Base-by-base conservation (phyloP, 2,329 filamentous ascomycete species). In the Diaporthe helianthi region DNA sequence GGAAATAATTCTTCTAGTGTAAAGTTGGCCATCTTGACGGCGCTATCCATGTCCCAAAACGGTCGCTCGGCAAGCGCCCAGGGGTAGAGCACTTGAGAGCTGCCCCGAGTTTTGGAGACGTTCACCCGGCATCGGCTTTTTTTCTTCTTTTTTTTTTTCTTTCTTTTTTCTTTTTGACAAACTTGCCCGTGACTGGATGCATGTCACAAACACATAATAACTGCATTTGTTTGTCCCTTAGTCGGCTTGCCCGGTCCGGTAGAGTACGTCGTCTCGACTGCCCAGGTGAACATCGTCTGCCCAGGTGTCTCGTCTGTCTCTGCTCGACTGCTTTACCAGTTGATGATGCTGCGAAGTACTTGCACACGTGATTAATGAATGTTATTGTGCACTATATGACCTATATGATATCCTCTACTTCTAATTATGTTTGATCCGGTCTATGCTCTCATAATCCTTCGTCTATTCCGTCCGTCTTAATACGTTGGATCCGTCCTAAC, bases 171-270 rank as follows among this genome's bases (percentile, higher is more conserved):
- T n/a, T n/a, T 61, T 7, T 41, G 10, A 12, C 58, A 29, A 33
- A 13, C 2, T 49, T 63, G 58, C 58, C n/a, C 29, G 58, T 36
- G 19, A 46, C 29, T 49, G 44, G 58, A 63, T 13, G 58, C 29
- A 63, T 19, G 58, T 29, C 12, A 36, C 36, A n/a, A 63, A 33
- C 29, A 41, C 58, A 63, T 36, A 3, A 12, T 24, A 41, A 33
- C 24, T 24, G 22, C 12, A n/a, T 47, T 31, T 44, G 26, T 47
- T 31, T 44, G 26, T 6, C 24, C 3, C 10, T 33, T 12, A 24
- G 10, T 61, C 58, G 58, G 58, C 41, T 13, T 63, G 58, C n/a
- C 58, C 58, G 58, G 58, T 36, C 44, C 44, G 58, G 13, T 63
- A 36, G 49, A 63, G 44, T 46, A 41, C 41, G 58, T 36, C 58